Evolutionary conservation across 345 rosid species (phyloP), one percentile per base, ranked within the genome.

Genomic region (Pugionium dolabratum): DNA sequence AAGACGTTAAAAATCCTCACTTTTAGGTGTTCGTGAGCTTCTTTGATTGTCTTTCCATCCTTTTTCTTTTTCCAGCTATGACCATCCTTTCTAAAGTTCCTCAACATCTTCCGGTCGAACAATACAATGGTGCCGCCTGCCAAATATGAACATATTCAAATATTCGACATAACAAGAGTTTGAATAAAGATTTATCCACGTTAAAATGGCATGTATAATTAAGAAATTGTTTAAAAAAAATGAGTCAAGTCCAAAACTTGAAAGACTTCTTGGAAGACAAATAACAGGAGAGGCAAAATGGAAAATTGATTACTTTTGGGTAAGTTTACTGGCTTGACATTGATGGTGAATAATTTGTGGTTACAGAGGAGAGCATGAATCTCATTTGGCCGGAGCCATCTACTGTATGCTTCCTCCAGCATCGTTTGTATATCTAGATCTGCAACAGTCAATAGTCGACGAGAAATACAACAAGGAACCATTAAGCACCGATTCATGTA

Each of bases 341-440:
- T 45, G 68, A 95, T 80, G 71, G 52, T 50, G 81, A 95, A 95
- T 71, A 76, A 66, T 70, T 81, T 84, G 82, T 81, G 57, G 67
- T 95, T 95, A 64, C 85, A 88, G 18, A 95, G 89, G 31, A 89
- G 72, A 30, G 99, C 99, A 54, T 85, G 93, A 62, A 94, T 90
- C 83, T 94, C 99, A 72, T 95, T 95, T 4, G 99, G 99, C 29
- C 97, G 86, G 43, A 95, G 92, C 99, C 99, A 95, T 81, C 97
- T 85, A 6, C 79, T 61, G 60, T 65, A 76, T 10, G 97, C 92
- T 76, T 95, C 99, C 72, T 81, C 90, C 81, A 64, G 32, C 69
- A 87, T 83, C 52, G 10, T 72, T 11, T 7, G 64, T 58, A 87
- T 72, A 78, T 94, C 97, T 70, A 95, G 79, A 81, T 88, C 99